Percentiles rank a stretch among this genome's conserved stretches.
phyloP scores from a whole-genome alignment of 1,139 yeast genomes.

The Spencermartinsiella ligniputridi region DNA sequence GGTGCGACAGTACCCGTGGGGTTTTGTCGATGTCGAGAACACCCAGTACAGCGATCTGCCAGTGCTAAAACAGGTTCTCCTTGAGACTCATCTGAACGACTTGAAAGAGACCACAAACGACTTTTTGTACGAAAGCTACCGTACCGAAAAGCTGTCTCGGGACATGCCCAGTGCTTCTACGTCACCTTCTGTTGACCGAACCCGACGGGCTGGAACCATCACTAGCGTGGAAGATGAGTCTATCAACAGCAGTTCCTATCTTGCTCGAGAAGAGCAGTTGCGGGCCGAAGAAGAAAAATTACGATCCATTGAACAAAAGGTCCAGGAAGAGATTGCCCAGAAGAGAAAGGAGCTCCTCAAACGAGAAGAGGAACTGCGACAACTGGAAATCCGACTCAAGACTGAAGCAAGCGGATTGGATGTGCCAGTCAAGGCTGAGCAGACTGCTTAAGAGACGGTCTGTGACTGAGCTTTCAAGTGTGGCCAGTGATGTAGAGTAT shows the following conservation, averaged over 20 bases:
- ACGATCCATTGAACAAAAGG: conserved; percentile 53
- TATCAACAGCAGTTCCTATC: conserved; percentile 21
- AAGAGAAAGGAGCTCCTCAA: conserved; percentile 84
- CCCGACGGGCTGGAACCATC: conserved; percentile 8
- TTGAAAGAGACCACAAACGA: conserved; percentile 93
- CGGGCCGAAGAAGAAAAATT: conserved; percentile 40
- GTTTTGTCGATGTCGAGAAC: conserved; percentile 81
- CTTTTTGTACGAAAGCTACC: conserved; percentile 84
- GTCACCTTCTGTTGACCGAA: conserved; percentile 10
- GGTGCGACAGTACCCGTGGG: conserved; percentile 93
- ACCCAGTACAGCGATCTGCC: conserved; percentile 77
- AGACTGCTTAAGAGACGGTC: conserved; percentile 1
- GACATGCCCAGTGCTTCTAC: conserved; percentile 16
- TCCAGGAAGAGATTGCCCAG: conserved; percentile 81
- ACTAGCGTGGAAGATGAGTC: conserved; percentile 17
- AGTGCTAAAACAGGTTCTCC: conserved; percentile 68
- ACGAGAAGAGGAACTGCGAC: conserved; percentile 82
- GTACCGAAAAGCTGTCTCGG: conserved; percentile 82
- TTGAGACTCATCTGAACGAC: conserved; percentile 86
- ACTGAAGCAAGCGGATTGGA: conserved; percentile 16
- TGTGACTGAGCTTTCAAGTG: too few species aligned
- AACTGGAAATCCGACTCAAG: conserved; percentile 65
- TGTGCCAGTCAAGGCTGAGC: neutral
- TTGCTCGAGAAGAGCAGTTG: conserved; percentile 38
- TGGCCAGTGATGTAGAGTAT: too few species aligned